Percentiles rank a stretch among this genome's conserved stretches.
Conservation (phyloP, 345 rosid genomes). For the Murraya paniculata region DNA sequence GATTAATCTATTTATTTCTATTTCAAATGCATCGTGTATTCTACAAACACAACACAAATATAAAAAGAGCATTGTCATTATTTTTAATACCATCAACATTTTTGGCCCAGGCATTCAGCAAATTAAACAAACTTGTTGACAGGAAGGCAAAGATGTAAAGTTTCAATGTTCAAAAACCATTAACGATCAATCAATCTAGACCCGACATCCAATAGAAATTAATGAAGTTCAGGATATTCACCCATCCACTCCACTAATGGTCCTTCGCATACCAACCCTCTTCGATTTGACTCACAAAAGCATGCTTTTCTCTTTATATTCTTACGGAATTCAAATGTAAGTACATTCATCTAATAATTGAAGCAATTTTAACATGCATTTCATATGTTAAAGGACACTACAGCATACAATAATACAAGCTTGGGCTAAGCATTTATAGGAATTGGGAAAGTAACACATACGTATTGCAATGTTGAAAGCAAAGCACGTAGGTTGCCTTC, state of each 20-base stretch:
- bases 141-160: neutral
- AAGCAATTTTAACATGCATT: neutral
- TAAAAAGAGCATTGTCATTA: neutral
- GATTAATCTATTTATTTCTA: neutral
- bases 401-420: constrained; percentile 8
- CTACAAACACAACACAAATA: neutral
- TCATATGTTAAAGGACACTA: neutral
- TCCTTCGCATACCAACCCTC: neutral
- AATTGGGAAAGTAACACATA: constrained; percentile 31
- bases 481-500: constrained; percentile 94
- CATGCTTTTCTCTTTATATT: neutral
- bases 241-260: neutral
- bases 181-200: neutral
- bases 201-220: neutral
- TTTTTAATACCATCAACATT: neutral
- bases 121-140: neutral
- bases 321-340: neutral
- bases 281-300: neutral
- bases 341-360: neutral
- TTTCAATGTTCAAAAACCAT: neutral
- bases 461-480: constrained; percentile 97
- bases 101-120: neutral
- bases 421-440: neutral
- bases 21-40: neutral
- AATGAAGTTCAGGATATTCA: neutral